Evolutionary conservation across 768 basidiomycete genomes (phyloP), one percentile per base, ranked within the genome.

Genomic region (Hortiboletus campestris): DNA sequence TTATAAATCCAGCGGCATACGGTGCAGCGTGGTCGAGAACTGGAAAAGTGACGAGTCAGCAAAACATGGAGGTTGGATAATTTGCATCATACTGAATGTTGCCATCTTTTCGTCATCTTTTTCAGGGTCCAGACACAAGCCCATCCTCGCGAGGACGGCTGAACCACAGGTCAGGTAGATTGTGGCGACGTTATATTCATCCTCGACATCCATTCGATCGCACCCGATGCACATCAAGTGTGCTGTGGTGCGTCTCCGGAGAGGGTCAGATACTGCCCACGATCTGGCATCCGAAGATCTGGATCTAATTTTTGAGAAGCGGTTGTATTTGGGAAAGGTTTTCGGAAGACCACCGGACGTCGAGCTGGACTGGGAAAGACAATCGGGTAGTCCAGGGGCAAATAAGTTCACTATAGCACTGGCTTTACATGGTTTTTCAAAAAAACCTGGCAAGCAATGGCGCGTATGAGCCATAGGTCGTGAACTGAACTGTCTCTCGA

Each of bases 301-400:
- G 2, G n/a, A n/a, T n/a, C n/a, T n/a, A n/a, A 42, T 39, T 4
- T 29, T 25, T 10, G 43, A 36, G 19, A 53, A 39, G 16, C 11
- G n/a, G 14, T 52, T 51, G 35, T 66, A 59, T 20, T 45, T 19
- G 3, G 51, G 50, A 13, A 67, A 64, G 6, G 14, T 19, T n/a
- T 67, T 62, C n/a, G 56, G 2, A 9, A 34, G 9, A 14, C 60
- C 47, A 47, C 65, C 55, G 4, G 65, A 67, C 19, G 62, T 67
- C 14, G 59, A 58, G 8, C 56, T 59, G 20, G 65, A 67, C 28
- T 25, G 22, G 8, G 22, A 42, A 2, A 66, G 48, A 25, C 17
- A 64, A 41, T 64, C 59, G n/a, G 65, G 65, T 2, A 66, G 6
- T 31, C 65, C 66, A 0, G 60, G 63, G 2, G 63, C 48, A 34